Percentiles rank a stretch among this genome's conserved stretches.
phyloP scores from a whole-genome alignment of 1,284 basidiomycete species.

The Boletus hoseneyae region DNA sequence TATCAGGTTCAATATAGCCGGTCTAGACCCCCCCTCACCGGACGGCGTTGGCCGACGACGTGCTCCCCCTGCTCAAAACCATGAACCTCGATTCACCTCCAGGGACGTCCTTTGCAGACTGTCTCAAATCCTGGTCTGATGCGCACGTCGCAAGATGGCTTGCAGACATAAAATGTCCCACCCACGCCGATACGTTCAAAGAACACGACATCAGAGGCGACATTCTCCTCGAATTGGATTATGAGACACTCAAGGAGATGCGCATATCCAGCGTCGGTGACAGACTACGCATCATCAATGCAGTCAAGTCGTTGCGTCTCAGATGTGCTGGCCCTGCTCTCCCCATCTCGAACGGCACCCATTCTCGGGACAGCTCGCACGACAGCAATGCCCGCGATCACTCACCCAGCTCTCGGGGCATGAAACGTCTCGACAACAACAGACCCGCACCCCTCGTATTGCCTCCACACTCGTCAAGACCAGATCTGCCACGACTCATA shows the following conservation, averaged over 20 bases:
- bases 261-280: conserved; percentile 87
- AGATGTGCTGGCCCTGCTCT: conserved; percentile 43
- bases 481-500: conserved; percentile 63
- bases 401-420: conserved; percentile 30
- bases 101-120: conserved; percentile 57
- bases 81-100: conserved; percentile 54
- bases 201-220: conserved; percentile 87
- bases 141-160: conserved; percentile 70
- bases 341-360: conserved; percentile 13
- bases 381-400: conserved; percentile 21
- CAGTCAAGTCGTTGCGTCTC: conserved; percentile 75
- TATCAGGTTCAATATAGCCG: conserved; percentile 24
- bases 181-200: conserved; percentile 69
- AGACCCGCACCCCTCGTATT: conserved; percentile 68
- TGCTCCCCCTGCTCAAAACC: no score
- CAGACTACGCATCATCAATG: conserved; percentile 79
- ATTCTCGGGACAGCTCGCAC: conserved; percentile 22
- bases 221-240: conserved; percentile 86
- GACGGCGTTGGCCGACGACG: no score
- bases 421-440: conserved; percentile 47
- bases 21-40: conserved; percentile 9
- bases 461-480: conserved; percentile 43
- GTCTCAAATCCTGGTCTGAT: conserved; percentile 68
- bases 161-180: conserved; percentile 66
- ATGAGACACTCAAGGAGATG: conserved; percentile 83